phyloP scores from a whole-genome alignment of 2,329 filamentous ascomycete genomes.

The Trichoderma polysporum region DNA sequence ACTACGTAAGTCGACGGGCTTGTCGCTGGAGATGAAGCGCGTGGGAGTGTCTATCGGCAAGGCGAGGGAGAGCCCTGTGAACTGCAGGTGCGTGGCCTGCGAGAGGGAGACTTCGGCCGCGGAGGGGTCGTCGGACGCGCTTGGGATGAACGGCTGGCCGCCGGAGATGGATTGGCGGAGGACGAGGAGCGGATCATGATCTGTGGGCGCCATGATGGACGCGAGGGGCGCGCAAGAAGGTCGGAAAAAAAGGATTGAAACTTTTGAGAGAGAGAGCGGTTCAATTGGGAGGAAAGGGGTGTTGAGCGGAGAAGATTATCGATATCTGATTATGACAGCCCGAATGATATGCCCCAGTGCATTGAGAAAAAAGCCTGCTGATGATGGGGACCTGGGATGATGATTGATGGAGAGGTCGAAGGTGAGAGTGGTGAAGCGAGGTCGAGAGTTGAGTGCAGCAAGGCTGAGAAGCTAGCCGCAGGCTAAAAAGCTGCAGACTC shows the following conservation, averaged over 20 bases:
- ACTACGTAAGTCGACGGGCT: constrained; percentile 80
- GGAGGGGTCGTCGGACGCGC: constrained; percentile 65
- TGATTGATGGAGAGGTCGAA: neutral
- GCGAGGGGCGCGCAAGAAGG: neutral
- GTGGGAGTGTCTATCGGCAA: constrained; percentile 73
- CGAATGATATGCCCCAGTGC: neutral
- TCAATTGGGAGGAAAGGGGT: neutral
- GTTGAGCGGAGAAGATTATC: neutral
- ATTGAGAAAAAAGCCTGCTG: neutral
- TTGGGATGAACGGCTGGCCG: constrained; percentile 68
- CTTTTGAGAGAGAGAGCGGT: neutral
- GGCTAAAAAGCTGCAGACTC: neutral
- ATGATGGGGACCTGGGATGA: neutral
- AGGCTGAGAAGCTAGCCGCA: constrained; percentile 20
- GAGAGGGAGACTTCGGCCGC: constrained; percentile 65
- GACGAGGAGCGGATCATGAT: constrained; percentile 76
- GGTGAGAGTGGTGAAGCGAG: constrained; percentile 14
- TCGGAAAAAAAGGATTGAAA: neutral
- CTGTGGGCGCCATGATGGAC: constrained; percentile 35
- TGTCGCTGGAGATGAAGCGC: constrained; percentile 78
- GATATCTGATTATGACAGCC: neutral
- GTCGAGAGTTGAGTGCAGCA: constrained; percentile 5
- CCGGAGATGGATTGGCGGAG: constrained; percentile 80
- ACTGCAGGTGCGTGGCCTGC: constrained; percentile 75
- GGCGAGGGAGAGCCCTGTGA: constrained; percentile 61